Evolutionary conservation across 495 filamentous ascomycete genomes (phyloP).

Genomic region (Neurospora cerealis): DNA sequence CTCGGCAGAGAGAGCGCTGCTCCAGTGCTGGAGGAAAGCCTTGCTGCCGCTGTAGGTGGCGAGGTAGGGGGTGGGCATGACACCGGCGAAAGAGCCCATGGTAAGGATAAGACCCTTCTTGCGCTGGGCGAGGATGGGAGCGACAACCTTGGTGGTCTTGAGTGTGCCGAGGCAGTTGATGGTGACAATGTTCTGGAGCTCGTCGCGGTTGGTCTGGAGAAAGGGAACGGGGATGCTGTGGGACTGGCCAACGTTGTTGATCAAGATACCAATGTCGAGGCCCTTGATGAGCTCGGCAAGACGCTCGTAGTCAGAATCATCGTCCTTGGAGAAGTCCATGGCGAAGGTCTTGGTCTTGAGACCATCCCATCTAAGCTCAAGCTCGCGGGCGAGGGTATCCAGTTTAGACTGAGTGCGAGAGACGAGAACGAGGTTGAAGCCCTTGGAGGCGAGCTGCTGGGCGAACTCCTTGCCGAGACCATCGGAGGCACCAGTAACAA

Average conservation of each 20-base stretch:
- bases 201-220: slow-evolving; percentile 60
- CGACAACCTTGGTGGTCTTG: slow-evolving; percentile 72
- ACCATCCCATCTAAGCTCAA: slow-evolving; percentile 47
- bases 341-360: slow-evolving; percentile 64
- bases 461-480: slow-evolving; percentile 97
- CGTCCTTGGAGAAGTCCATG: slow-evolving; percentile 83
- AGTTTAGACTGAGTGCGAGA: slow-evolving; percentile 92
- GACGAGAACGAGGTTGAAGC: slow-evolving; percentile 87
- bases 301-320: slow-evolving; percentile 63
- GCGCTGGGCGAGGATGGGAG: slow-evolving; percentile 73
- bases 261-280: slow-evolving; percentile 74
- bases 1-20: slow-evolving; percentile 73
- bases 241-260: slow-evolving; percentile 96
- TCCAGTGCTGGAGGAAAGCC: slow-evolving; percentile 98
- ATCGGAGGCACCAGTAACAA: slow-evolving; percentile 93
- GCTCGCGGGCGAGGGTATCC: slow-evolving; percentile 60
- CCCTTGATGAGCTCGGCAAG: slow-evolving; percentile 56
- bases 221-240: slow-evolving; percentile 91
- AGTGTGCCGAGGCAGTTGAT: slow-evolving; percentile 91
- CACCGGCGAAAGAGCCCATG: slow-evolving; percentile 92
- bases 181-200: slow-evolving; percentile 81
- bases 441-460: slow-evolving; percentile 76
- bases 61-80: slow-evolving; percentile 82
- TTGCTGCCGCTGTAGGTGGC: slow-evolving; percentile 97
- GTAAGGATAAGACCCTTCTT: slow-evolving; percentile 85